These are phyloP conservation scores for Eucalyptus regnans DNA, from an alignment of 345 rosid species.

Conservation along the genomic window DNA sequence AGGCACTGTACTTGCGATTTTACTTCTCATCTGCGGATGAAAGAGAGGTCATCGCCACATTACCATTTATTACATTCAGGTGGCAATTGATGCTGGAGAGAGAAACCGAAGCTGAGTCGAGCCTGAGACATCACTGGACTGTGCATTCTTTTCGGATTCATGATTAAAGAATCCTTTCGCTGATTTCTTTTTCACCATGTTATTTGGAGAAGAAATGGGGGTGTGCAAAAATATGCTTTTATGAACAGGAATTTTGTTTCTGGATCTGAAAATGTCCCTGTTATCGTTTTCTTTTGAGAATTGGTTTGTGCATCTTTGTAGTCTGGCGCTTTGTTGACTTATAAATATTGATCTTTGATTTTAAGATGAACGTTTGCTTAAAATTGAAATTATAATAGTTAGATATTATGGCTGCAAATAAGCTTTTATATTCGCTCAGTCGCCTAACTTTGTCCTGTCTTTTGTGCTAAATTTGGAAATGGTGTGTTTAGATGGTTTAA, in stretches of 20 bases:
- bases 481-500: neutral
- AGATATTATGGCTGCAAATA: neutral
- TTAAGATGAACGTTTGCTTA: neutral
- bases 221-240: neutral
- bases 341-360: neutral
- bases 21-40: neutral
- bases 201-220: neutral
- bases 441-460: neutral
- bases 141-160: neutral
- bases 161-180: neutral
- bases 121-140: neutral
- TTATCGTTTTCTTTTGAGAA: neutral
- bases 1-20: neutral
- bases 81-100: neutral
- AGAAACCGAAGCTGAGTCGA: neutral
- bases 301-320: neutral
- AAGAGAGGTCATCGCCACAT: neutral
- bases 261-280: neutral
- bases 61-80: neutral
- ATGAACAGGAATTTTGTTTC: neutral
- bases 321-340: neutral
- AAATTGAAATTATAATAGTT: neutral
- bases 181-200: neutral
- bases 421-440: neutral
- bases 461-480: neutral